Evolutionary conservation across 768 basidiomycete species (phyloP).

Genomic region (Mycena venus): DNA sequence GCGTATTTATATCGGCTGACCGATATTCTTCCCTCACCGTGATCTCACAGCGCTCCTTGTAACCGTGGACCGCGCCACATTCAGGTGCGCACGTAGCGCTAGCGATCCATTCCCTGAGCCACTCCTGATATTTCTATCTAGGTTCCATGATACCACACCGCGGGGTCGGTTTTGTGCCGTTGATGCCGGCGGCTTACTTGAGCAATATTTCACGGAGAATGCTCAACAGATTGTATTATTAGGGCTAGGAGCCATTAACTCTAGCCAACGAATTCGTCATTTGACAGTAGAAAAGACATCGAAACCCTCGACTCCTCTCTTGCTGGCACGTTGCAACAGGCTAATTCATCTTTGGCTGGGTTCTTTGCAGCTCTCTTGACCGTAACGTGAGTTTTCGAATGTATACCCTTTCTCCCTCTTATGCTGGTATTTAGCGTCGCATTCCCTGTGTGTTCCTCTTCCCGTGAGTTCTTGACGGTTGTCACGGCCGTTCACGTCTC

Average conservation of each 20-base stretch:
- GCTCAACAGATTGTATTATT: constrained; percentile 77
- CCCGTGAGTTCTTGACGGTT: constrained; percentile 51
- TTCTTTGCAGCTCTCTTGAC: constrained; percentile 84
- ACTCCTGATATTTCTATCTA: background rate
- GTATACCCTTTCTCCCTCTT: background rate
- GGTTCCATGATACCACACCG: constrained; percentile 72
- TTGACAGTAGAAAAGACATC: constrained; percentile 62
- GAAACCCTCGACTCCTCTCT: constrained; percentile 88
- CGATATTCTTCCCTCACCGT: background rate
- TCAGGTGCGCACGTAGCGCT: constrained; percentile 78
- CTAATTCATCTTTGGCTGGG: constrained; percentile 83
- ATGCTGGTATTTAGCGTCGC: constrained; percentile 61
- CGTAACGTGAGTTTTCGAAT: constrained; percentile 62
- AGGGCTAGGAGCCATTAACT: background rate
- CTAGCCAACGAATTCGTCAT: background rate
- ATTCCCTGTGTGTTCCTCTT: constrained; percentile 90
- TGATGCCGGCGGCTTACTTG: background rate
- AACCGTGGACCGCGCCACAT: constrained; percentile 83
- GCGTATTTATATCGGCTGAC: constrained; percentile 43
- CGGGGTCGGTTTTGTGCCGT: constrained; percentile 52
- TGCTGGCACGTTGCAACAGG: constrained; percentile 76
- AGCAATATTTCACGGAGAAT: constrained; percentile 74
- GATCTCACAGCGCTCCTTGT: constrained; percentile 65
- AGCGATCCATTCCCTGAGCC: background rate
- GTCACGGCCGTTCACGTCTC: constrained; percentile 70